Conservation (phyloP, 1,284 basidiomycete genomes). For the Puccinia horiana region DNA sequence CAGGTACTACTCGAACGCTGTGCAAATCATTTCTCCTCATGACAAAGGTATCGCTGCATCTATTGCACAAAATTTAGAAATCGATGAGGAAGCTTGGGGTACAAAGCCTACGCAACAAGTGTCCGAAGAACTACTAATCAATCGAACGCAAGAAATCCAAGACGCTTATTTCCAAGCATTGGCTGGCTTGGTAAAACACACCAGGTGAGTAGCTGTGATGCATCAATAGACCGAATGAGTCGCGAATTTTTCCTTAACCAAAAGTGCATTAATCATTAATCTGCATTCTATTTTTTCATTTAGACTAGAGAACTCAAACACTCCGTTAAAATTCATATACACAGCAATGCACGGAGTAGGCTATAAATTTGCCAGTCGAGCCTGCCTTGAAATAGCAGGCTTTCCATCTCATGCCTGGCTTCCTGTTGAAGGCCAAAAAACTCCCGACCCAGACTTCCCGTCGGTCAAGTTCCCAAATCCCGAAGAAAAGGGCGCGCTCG, state of each 20-base stretch:
- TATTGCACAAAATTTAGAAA: constrained; percentile 68
- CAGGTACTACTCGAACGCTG: constrained; percentile 55
- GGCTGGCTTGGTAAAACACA: constrained; percentile 61
- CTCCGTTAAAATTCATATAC: constrained; percentile 68
- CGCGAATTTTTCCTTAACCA: neutral
- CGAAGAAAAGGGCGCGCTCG: constrained; percentile 70
- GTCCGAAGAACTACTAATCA: constrained; percentile 59
- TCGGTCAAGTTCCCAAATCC: constrained; percentile 82
- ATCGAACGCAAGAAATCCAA: constrained; percentile 67
- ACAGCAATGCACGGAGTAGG: constrained; percentile 86
- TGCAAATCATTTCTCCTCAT: constrained; percentile 76
- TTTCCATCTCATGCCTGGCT: constrained; percentile 29
- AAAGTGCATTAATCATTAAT: neutral
- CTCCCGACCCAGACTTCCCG: constrained; percentile 77
- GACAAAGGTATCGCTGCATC: constrained; percentile 71
- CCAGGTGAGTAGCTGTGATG: constrained; percentile 5
- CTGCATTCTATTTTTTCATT: neutral
- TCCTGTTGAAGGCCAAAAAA: constrained; percentile 48
- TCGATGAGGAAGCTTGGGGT: constrained; percentile 63
- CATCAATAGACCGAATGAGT: neutral
- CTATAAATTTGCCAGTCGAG: constrained; percentile 65
- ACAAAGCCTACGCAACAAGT: constrained; percentile 52
- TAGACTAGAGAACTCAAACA: constrained; percentile 39
- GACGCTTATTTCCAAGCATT: constrained; percentile 62
- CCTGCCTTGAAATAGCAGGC: constrained; percentile 3